A percentile compares a stretch with the other conserved stretches of the same genome.
These are phyloP conservation scores for Panaeolus papilionaceus DNA, from an alignment of 768 basidiomycete species.

Conservation along the genomic window DNA sequence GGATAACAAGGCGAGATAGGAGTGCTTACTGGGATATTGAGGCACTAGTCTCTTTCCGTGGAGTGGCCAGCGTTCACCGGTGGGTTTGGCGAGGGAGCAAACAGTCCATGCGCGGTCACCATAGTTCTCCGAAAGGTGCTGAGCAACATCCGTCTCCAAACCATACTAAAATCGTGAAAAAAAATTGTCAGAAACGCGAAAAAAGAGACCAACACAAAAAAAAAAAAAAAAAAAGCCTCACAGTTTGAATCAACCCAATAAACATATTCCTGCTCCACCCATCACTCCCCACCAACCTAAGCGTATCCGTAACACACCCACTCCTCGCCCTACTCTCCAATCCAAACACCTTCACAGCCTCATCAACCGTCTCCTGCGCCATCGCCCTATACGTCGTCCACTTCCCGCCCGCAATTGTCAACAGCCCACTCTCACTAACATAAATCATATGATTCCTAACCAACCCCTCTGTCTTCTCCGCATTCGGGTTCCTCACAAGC, in stretches of 20 bases:
- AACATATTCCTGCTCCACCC: slow-evolving; percentile 98
- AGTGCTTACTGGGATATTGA: slow-evolving; percentile 74
- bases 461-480: slow-evolving; percentile 78
- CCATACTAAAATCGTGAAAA: slow-evolving; percentile 67
- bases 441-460: slow-evolving; percentile 95
- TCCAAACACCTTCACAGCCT: slow-evolving; percentile 80
- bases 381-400: slow-evolving; percentile 98
- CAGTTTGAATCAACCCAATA: slow-evolving; percentile 91
- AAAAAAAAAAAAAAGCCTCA: slow-evolving; percentile 38
- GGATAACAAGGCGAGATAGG: slow-evolving; percentile 1
- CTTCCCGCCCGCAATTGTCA: slow-evolving; percentile 97
- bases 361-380: slow-evolving; percentile 94
- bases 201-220: neutral
- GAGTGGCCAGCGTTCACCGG: slow-evolving; percentile 84
- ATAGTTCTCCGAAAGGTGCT: slow-evolving; percentile 92
- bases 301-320: slow-evolving; percentile 77
- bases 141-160: slow-evolving; percentile 89
- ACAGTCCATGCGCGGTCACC: slow-evolving; percentile 98
- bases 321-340: slow-evolving; percentile 60
- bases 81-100: slow-evolving; percentile 77
- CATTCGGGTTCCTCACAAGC: slow-evolving; percentile 80
- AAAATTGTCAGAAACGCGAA: neutral
- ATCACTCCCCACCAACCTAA: slow-evolving; percentile 90
- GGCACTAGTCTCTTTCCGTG: slow-evolving; percentile 77
- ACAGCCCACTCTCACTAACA: slow-evolving; percentile 76